A percentile compares a stretch with the other conserved stretches of the same genome.
phyloP scores from a whole-genome alignment of 441 rosid genomes.

The Geranium incanum region DNA sequence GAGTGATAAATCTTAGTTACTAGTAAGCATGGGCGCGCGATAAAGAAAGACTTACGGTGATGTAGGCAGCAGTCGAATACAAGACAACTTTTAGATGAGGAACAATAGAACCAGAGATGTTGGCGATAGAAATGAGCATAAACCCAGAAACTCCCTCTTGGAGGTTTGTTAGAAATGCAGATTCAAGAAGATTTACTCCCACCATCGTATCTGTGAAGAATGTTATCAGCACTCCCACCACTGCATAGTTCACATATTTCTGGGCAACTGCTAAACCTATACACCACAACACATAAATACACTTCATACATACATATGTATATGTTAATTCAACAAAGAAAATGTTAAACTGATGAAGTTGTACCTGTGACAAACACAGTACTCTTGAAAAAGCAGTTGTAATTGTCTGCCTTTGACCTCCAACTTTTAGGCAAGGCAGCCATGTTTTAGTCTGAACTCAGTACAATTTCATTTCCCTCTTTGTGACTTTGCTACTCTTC shows the following conservation, averaged over 20 bases:
- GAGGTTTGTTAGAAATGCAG: background rate
- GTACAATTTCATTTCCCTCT: no score
- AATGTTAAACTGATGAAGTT: no score
- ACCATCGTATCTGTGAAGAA: constrained; percentile 3
- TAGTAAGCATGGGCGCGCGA: no score
- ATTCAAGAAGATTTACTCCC: background rate
- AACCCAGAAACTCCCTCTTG: background rate
- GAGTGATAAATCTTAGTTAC: no score
- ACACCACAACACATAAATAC: background rate
- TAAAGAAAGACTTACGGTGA: background rate
- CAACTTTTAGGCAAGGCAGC: no score
- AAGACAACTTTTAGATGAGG: background rate
- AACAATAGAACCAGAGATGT: background rate
- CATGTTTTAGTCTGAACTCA: no score
- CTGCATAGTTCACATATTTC: constrained; percentile 2
- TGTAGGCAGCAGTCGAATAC: background rate
- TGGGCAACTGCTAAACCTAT: background rate
- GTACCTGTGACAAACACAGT: no score
- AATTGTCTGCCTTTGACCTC: no score
- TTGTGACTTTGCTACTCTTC: no score
- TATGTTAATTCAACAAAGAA: no score
- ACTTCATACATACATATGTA: no score
- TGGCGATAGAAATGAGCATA: background rate
- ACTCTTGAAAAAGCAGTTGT: no score
- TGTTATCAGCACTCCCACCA: background rate